Conservation (phyloP, 345 rosid species). For the Populus simonii region DNA sequence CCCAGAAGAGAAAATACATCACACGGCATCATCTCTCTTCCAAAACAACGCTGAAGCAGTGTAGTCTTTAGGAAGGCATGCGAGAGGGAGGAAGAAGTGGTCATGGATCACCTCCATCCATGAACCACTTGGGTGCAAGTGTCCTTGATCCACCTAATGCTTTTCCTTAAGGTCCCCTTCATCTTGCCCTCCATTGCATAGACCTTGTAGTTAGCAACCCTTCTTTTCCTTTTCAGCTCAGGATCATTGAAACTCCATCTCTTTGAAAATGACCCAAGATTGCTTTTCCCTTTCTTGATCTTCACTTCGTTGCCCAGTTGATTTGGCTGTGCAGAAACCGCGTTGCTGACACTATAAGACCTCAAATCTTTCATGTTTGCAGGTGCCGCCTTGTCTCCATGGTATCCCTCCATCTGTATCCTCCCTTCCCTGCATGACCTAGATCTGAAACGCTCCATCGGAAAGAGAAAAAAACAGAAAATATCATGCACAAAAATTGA, state of each 20-base stretch:
- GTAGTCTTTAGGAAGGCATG: neutral
- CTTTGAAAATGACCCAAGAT: constrained; percentile 40
- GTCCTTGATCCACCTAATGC: constrained; percentile 86
- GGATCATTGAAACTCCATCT: constrained; percentile 79
- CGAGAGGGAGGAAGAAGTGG: neutral
- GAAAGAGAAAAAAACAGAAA: neutral
- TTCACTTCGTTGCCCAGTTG: constrained; percentile 43
- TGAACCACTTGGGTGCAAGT: constrained; percentile 58
- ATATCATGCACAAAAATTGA: neutral
- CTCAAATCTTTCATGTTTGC: constrained; percentile 59
- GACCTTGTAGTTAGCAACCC: constrained; percentile 82
- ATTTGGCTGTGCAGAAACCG: constrained; percentile 20
- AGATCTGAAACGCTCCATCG: constrained; percentile 62
- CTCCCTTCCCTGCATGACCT: constrained; percentile 47
- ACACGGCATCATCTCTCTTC: neutral
- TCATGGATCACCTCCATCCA: constrained; percentile 48
- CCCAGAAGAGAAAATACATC: neutral
- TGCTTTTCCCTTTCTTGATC: constrained; percentile 50
- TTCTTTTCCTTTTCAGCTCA: constrained; percentile 83
- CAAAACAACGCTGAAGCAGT: neutral
- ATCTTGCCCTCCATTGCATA: constrained; percentile 83
- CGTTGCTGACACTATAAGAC: constrained; percentile 47
- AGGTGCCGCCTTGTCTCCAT: constrained; percentile 37
- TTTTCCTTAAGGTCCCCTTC: constrained; percentile 82
- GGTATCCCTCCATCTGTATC: constrained; percentile 31